Base-by-base conservation (phyloP, 805 yeast genomes). In the Candida silvatica region DNA sequence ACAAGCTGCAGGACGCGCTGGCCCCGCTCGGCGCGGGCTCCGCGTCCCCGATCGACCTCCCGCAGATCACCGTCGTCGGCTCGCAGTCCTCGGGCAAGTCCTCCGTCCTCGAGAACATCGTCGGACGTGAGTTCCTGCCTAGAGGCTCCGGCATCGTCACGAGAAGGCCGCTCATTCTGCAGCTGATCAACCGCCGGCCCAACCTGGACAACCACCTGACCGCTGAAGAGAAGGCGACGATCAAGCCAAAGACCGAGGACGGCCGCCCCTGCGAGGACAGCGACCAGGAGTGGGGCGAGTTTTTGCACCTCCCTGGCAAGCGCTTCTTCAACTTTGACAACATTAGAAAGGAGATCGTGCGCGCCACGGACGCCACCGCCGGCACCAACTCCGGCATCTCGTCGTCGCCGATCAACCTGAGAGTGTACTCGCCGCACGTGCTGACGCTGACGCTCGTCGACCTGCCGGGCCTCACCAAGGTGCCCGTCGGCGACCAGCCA, bases 401-500 rank as follows among this genome's bases (percentile, higher is more conserved):
- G 14, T 71, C 95, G 6, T 78, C 77, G 14, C 98, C 98, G 30
- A 92, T 92, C 56, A 90, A 92, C 60, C 69, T 92, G 55, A 79
- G 95, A 57, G 81, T 92, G 41, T 88, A 73, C 61, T 86, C 96
- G 18, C 97, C 98, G 17, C 87, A 86, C 48, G 97, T 90, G 31
- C 68, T 90, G 45, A 88, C 96, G 15, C 73, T 90, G 56, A 92
- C 98, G 6, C 71, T 92, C 49, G 97, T 92, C 27, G 98, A 92
- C 63, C 71, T 92, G 51, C 98, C 98, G 7, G 98, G 98, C 41
- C 73, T 92, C 52, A 92, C 98, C 27, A 92, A 92, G 58, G 98
- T 92, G 26, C 98, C 98, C 4, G 96, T 92, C 37, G 98, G 98
- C 33, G 98, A 92, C 62, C 98, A 92, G 62, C 98, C 98, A 37